Conservation (phyloP, 2,329 filamentous ascomycete genomes). For the Fusarium sp. region DNA sequence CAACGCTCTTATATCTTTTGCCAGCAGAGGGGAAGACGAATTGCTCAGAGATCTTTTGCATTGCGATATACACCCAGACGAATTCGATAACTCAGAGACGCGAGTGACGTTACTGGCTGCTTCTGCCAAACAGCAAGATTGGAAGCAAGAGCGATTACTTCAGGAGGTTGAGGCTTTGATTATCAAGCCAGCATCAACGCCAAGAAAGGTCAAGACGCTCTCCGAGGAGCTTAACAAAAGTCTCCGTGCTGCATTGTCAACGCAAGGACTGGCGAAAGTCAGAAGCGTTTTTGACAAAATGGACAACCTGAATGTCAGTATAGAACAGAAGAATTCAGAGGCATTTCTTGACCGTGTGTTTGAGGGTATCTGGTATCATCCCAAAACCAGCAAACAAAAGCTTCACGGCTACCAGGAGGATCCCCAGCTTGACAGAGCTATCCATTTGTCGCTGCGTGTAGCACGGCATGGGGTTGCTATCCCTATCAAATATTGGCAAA, state of each 20-base stretch:
- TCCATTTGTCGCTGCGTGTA: slow-evolving; percentile 47
- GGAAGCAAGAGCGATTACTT: slow-evolving; percentile 58
- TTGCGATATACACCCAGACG: slow-evolving; percentile 66
- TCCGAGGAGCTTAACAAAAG: slow-evolving; percentile 43
- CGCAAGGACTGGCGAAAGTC: slow-evolving; percentile 36
- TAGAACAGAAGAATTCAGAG: slow-evolving; percentile 47
- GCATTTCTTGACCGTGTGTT: slow-evolving; percentile 46
- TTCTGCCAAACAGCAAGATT: slow-evolving; percentile 50
- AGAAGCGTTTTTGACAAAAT: slow-evolving; percentile 50
- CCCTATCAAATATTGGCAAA: slow-evolving; percentile 56
- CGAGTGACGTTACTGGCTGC: slow-evolving; percentile 55
- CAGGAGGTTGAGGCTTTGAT: slow-evolving; percentile 53
- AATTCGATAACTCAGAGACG: slow-evolving; percentile 61
- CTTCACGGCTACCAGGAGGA: slow-evolving; percentile 27
- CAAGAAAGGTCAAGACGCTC: slow-evolving; percentile 32
- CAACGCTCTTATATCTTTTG: slow-evolving; percentile 73
- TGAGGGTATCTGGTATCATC: slow-evolving; percentile 46
- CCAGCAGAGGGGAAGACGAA: slow-evolving; percentile 64
- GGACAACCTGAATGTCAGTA: slow-evolving; percentile 46
- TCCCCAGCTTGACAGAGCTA: slow-evolving; percentile 48
- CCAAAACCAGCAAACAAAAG: slow-evolving; percentile 31
- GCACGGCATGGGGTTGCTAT: slow-evolving; percentile 51
- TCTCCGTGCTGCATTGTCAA: slow-evolving; percentile 25
- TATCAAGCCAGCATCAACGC: slow-evolving; percentile 4
- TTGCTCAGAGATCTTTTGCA: slow-evolving; percentile 59